Evolutionary conservation across 768 basidiomycete genomes (phyloP), one percentile per base, ranked within the genome.

Genomic region (Termitomyces sp.): DNA sequence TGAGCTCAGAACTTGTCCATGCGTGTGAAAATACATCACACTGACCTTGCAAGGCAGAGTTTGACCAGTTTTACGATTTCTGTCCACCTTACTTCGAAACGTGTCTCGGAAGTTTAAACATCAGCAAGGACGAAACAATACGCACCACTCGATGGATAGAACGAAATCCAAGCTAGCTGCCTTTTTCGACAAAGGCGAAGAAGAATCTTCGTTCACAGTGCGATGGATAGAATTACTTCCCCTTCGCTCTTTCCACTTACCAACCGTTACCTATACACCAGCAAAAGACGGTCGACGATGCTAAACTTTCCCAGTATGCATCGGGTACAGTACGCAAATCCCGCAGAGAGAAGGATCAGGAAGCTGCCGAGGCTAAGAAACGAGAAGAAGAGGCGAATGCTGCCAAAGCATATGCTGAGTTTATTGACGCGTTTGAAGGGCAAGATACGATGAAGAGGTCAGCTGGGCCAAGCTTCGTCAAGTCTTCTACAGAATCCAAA

Each of bases 301-400:
- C 88, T 68, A 96, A 96, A 75, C 76, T 91, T 61, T 89, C 91
- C 40, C 89, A 92, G 52, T 97, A 92, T 75, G 75, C 91, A 37
- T 86, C 92, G 70, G 94, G 91, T n/a, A 91, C 84, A 42, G 85
- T 88, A 56, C 86, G 88, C 62, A 98, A 98, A 78, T 94, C 94
- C 15, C 87, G 89, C 61, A 82, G 91, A 65, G 96, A 98, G 75
- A 90, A 91, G 68, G 97, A 98, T 71, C 88, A 87, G 69, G 96
- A 98, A 68, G 89, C 89, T 53, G 96, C 92, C 40, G 94, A 96
- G 69, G 89, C 88, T 43, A 97, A 94, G 76, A 87, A 88, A 68
- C 84, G 81, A 64, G 91, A 92, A 70, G 92, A 94, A 69, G 92
- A 93, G 69, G 87, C 86, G 55, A 81, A 83, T 65, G 91, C 91